Evolutionary conservation across 2,329 filamentous ascomycete species (phyloP).

Genomic region (Teratosphaeriaceae sp.): DNA sequence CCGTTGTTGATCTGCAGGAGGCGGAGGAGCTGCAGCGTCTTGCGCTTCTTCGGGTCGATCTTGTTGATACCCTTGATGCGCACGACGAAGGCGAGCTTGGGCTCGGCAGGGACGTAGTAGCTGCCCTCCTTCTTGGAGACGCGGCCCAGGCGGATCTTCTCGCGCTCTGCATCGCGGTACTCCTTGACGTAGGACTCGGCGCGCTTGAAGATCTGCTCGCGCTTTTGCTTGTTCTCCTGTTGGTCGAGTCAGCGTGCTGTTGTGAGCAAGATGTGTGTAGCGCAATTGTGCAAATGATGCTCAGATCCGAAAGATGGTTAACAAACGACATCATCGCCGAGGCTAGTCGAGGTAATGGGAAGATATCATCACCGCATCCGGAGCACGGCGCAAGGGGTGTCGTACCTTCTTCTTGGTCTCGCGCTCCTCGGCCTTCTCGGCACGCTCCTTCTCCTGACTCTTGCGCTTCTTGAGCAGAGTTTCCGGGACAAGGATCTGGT

Average conservation of each 20-base stretch:
- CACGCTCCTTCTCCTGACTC: conserved; percentile 98
- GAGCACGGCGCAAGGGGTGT: conserved; percentile 24
- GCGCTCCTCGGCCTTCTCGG: conserved; percentile 58
- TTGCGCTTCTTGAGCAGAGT: conserved; percentile 99
- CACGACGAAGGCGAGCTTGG: conserved; percentile 95
- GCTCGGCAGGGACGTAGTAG: conserved; percentile 90
- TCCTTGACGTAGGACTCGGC: conserved; percentile 99
- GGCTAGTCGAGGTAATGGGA: conserved; percentile 82
- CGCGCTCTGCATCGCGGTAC: conserved; percentile 96
- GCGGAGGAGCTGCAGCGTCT: conserved; percentile 98
- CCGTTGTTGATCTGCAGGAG: conserved; percentile 99
- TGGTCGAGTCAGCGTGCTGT: conserved; percentile 30
- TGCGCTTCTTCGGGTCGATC: conserved; percentile 99
- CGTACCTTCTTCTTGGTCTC: conserved; percentile 77
- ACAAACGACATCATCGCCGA: conserved; percentile 92
- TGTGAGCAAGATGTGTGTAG: conserved; percentile 35
- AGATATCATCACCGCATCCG: conserved; percentile 73
- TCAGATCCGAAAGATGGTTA: conserved; percentile 99
- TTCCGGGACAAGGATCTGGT: conserved; percentile 97
- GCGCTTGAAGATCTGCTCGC: conserved; percentile 98
- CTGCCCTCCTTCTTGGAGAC: conserved; percentile 85
- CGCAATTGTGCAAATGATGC: conserved; percentile 6
- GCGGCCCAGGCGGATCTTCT: conserved; percentile 91
- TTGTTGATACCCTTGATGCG: conserved; percentile 99
- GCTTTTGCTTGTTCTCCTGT: conserved; percentile 98